Evolutionary conservation across 176 grass and related monocot genomes (phyloP).

Genomic region (Oryza officinalis): DNA sequence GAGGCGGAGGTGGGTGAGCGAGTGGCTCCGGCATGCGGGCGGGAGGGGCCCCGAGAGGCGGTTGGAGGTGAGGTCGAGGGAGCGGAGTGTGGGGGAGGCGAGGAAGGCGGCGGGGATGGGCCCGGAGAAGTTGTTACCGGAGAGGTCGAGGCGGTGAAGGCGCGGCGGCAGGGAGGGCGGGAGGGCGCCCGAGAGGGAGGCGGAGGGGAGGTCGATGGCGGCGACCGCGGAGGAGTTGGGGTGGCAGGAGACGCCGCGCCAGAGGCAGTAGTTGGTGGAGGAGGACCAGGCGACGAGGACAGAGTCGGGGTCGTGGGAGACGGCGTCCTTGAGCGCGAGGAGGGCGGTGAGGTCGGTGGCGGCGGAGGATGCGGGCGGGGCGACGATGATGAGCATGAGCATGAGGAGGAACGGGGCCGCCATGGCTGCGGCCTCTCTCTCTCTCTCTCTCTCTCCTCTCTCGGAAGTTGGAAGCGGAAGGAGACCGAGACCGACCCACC

Average conservation of each 20-base stretch:
- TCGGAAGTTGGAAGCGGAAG: no score
- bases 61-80: constrained; percentile 56
- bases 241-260: constrained; percentile 62
- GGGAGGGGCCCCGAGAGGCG: constrained; percentile 25
- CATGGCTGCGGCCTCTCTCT: no score
- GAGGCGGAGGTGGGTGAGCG: constrained; percentile 49
- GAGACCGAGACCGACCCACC: no score
- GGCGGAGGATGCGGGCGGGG: constrained; percentile 3
- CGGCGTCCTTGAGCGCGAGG: constrained; percentile 49
- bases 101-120: constrained; percentile 45
- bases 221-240: constrained; percentile 28
- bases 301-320: constrained; percentile 43
- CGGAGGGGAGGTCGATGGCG: constrained; percentile 40
- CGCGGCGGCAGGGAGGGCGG: constrained; percentile 34
- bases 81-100: constrained; percentile 41
- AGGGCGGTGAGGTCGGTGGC: constrained; percentile 39
- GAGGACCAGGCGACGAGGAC: constrained; percentile 49
- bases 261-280: constrained; percentile 36
- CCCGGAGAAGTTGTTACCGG: constrained; percentile 56
- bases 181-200: constrained; percentile 46
- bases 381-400: not conserved
- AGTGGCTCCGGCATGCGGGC: constrained; percentile 6
- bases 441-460: no score
- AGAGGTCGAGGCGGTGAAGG: constrained; percentile 58
- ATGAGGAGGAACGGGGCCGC: constrained; percentile 8